A percentile compares a stretch with the other conserved stretches of the same genome.
These are phyloP conservation scores for Epichloe brachyelytri DNA, from an alignment of 2,329 filamentous ascomycete genomes.

Conservation along the genomic window DNA sequence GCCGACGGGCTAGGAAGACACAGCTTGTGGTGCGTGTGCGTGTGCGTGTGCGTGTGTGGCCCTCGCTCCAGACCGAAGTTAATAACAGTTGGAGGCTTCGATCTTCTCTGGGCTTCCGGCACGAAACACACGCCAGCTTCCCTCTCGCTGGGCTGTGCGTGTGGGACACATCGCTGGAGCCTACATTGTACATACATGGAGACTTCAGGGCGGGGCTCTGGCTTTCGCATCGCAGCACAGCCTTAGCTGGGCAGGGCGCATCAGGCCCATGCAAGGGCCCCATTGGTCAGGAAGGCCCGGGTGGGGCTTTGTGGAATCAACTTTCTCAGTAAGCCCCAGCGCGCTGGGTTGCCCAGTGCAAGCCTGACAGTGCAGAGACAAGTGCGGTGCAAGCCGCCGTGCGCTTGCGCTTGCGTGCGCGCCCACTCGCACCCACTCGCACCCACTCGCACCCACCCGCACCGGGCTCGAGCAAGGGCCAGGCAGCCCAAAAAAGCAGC, in stretches of 20 bases:
- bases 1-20: conserved; percentile 1
- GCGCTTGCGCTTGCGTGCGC: too few relatives aligned
- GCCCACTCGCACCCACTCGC: too few relatives aligned
- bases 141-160: background rate
- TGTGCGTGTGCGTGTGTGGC: background rate
- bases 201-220: background rate
- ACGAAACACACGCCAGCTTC: background rate
- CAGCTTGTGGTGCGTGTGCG: background rate
- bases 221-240: conserved; percentile 7
- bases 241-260: conserved; percentile 13
- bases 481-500: too few relatives aligned
- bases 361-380: too few relatives aligned
- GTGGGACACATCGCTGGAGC: background rate
- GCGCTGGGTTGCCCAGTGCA: background rate
- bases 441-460: too few relatives aligned
- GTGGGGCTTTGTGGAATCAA: background rate
- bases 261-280: conserved; percentile 3
- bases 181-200: background rate
- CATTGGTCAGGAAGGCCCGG: background rate
- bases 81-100: background rate
- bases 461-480: too few relatives aligned
- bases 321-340: background rate
- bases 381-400: too few relatives aligned
- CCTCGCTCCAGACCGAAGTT: conserved; percentile 2
- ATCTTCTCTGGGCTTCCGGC: conserved; percentile 1